Conservation (phyloP, 306 rosid species). For the Crataegus laevigata region DNA sequence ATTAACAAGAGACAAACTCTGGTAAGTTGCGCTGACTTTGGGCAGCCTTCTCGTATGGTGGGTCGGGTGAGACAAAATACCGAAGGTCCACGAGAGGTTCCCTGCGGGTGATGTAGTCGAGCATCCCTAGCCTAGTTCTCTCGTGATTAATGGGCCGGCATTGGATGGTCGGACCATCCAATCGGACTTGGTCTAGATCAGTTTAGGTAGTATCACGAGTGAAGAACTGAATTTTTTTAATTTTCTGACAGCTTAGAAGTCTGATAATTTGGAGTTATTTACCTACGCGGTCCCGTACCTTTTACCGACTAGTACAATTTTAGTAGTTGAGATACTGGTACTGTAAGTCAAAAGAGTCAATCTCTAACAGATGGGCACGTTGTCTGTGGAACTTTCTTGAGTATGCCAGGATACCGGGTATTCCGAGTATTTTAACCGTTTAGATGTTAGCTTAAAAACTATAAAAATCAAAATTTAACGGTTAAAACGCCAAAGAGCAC, state of each 20-base stretch:
- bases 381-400: not conserved
- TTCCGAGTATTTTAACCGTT: too few relatives aligned
- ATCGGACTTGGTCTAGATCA: not conserved
- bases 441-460: too few relatives aligned
- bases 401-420: too few relatives aligned
- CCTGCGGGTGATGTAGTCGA: not conserved
- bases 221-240: not conserved
- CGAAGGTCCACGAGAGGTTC: not conserved
- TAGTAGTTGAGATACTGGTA: slow-evolving; percentile 20
- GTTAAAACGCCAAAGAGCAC: too few relatives aligned
- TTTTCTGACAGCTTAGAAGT: not conserved
- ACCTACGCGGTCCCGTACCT: not conserved
- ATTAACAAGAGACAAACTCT: not conserved
- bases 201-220: not conserved
- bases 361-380: slow-evolving; percentile 24
- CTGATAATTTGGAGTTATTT: not conserved
- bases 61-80: not conserved
- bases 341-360: slow-evolving; percentile 27
- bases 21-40: not conserved
- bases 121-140: not conserved
- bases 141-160: not conserved
- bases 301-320: not conserved
- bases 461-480: too few relatives aligned
- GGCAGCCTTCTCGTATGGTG: not conserved
- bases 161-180: not conserved